Evolutionary conservation across 148 eudicot genomes (phyloP), one percentile per base, ranked within the genome.

Genomic region (Arctostaphylos glauca): DNA sequence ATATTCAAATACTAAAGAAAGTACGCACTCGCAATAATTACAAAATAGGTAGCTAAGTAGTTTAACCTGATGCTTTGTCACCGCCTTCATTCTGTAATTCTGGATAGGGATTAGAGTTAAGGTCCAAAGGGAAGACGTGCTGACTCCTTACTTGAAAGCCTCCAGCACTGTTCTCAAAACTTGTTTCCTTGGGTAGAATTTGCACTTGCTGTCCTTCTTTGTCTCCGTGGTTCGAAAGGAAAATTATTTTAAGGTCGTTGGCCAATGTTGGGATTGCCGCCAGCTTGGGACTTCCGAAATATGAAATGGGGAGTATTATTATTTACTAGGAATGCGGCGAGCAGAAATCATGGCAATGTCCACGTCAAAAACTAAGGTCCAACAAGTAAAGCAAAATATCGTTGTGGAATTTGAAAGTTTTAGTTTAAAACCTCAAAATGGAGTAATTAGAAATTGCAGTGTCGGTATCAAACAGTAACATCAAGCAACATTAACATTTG

Each of bases 251-350:
- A 31, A 84, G 86, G 67, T 84, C 86, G 60, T 80, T 80, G 83
- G 83, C 75, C 67, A 84, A 80, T 74, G 86, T 59, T 43, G 83
- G 86, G 10, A 84, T 64, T 19, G 75, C 58, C 1, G 50, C 79
- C 83, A 84, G 75, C 78, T 80, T 80, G 52, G 50, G 59, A 81
- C 80, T 80, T 52, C 83, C 80, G 86, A 52, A 84, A 84, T n/a
- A 12, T 41, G 9, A 71, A 71, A 54, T 46, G 9, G 8, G 19
- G 15, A 31, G 0, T 31, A 31, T 31, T 31, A 31, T 1, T 31
- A 31, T 31, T 47, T 59, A 74, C n/a, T 60, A 12, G 81, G 71
- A 60, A 44, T 25, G 12, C 46, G 71, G 53, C 71, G 10, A 44
- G 72, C 72, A 79, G 23, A 21, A 23, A 56, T 25, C 47, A 55